A percentile compares a stretch with the other conserved stretches of the same genome.
Evolutionary conservation across 1,284 basidiomycete genomes (phyloP).

Genomic region (Ceratobasidium sp.): DNA sequence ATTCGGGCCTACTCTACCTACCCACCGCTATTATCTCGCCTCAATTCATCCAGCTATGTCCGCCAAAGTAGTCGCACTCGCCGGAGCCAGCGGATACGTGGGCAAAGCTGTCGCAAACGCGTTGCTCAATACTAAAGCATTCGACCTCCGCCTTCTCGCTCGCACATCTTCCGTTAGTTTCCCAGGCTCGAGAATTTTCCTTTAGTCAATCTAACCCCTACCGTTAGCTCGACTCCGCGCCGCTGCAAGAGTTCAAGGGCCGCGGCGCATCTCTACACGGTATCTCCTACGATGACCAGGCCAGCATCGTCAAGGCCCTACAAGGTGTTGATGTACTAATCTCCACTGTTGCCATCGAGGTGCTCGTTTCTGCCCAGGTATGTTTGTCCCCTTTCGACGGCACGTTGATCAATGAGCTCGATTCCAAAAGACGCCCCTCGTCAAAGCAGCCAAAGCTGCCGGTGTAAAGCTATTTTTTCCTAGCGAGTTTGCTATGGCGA

Average conservation of each 20-base stretch:
- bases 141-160: background rate
- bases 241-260: background rate
- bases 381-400: background rate
- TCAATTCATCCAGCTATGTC: background rate
- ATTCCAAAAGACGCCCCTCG: background rate
- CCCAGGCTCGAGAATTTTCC: too few relatives aligned
- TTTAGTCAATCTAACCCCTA: background rate
- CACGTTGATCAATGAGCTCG: background rate
- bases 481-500: conserved; percentile 8
- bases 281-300: background rate
- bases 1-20: too few relatives aligned
- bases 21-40: background rate
- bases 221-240: background rate
- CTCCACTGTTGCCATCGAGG: background rate
- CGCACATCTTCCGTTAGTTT: background rate
- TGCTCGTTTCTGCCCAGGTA: conserved; percentile 1
- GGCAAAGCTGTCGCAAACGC: background rate
- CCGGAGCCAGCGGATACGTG: conserved; percentile 1
- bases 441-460: background rate
- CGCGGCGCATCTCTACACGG: background rate
- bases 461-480: conserved; percentile 27
- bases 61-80: conserved; percentile 1
- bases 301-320: background rate
- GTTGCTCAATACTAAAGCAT: background rate
- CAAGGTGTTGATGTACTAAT: conserved; percentile 23